Evolutionary conservation across 2,329 filamentous ascomycete genomes (phyloP).

Genomic region (Chaetothyriales sp.): DNA sequence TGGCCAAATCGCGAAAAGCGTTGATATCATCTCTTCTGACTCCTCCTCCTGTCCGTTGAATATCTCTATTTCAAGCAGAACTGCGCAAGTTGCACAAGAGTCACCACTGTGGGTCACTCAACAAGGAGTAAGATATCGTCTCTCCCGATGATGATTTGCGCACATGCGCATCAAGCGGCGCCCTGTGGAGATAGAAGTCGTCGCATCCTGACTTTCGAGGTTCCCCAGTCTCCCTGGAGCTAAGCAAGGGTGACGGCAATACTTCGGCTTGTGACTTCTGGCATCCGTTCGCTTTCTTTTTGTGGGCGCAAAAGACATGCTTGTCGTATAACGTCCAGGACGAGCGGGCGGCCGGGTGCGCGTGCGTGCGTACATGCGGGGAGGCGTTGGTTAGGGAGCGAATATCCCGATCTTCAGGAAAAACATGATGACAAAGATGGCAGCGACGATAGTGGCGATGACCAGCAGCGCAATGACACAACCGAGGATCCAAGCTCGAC

Average conservation of each 20-base stretch:
- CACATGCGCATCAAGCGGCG: not conserved
- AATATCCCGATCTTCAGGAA: slow-evolving; percentile 10
- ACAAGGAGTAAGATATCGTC: not conserved
- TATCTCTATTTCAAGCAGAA: not conserved
- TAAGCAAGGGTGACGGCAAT: not conserved
- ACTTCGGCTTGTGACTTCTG: not conserved
- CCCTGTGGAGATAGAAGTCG: not conserved
- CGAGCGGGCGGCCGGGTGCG: not conserved
- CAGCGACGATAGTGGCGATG: slow-evolving; percentile 4
- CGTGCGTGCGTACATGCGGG: not conserved
- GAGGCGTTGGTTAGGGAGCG: slow-evolving; percentile 1
- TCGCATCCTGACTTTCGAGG: not conserved
- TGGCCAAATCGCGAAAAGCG: not conserved
- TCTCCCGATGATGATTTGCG: not conserved
- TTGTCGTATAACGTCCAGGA: too few species aligned
- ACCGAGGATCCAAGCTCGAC: slow-evolving; percentile 32
- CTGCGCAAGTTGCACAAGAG: not conserved
- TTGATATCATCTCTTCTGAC: not conserved
- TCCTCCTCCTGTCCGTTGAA: not conserved
- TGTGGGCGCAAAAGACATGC: too few species aligned
- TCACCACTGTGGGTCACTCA: too few species aligned
- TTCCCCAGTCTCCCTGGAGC: not conserved
- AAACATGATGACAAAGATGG: slow-evolving; percentile 11
- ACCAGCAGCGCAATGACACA: slow-evolving; percentile 19
- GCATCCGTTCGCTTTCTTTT: not conserved